Percentiles rank a stretch among this genome's conserved stretches.
Evolutionary conservation across 371 early-diverging fungal genomes (phyloP).

Genomic region (Rhizopus stolonifer): DNA sequence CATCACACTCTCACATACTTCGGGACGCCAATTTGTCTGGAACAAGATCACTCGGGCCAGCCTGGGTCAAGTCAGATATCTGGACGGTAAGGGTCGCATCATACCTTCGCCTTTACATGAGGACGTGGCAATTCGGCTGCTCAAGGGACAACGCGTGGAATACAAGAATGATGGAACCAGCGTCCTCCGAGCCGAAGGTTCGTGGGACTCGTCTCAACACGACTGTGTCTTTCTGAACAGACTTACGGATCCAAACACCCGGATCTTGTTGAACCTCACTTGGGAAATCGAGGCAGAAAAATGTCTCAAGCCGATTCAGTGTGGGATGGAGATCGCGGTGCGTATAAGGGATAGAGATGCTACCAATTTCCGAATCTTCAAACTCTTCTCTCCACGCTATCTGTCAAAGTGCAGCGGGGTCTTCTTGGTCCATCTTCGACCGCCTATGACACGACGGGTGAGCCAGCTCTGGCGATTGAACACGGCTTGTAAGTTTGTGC

Average conservation of each 20-base stretch:
- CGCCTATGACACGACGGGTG: conserved; percentile 57
- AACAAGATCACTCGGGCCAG: conserved; percentile 50
- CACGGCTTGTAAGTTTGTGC: conserved; percentile 71
- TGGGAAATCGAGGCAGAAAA: conserved; percentile 65
- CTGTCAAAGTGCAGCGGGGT: conserved; percentile 53
- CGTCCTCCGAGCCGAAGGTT: conserved; percentile 56
- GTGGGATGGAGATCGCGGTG: conserved; percentile 64
- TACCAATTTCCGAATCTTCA: conserved; percentile 39
- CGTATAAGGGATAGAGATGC: conserved; percentile 58
- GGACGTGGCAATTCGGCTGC: conserved; percentile 42
- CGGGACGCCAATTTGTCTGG: conserved; percentile 71
- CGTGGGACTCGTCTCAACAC: conserved; percentile 88
- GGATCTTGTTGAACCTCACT: conserved; percentile 58
- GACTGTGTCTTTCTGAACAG: conserved; percentile 73
- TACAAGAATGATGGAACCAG: conserved; percentile 67
- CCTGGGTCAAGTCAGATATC: conserved; percentile 63
- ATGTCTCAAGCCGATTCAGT: conserved; percentile 56
- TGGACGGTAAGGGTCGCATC: conserved; percentile 66
- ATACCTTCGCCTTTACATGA: conserved; percentile 52
- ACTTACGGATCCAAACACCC: conserved; percentile 58
- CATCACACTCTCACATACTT: conserved; percentile 68
- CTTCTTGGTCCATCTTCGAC: conserved; percentile 57
- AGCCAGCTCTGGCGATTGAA: conserved; percentile 75
- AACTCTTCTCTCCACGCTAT: conserved; percentile 31
- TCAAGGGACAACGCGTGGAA: conserved; percentile 46